A percentile compares a stretch with the other conserved stretches of the same genome.
These are phyloP conservation scores for Stereocaulon alpinum DNA, from an alignment of 495 filamentous ascomycete species.

Conservation along the genomic window DNA sequence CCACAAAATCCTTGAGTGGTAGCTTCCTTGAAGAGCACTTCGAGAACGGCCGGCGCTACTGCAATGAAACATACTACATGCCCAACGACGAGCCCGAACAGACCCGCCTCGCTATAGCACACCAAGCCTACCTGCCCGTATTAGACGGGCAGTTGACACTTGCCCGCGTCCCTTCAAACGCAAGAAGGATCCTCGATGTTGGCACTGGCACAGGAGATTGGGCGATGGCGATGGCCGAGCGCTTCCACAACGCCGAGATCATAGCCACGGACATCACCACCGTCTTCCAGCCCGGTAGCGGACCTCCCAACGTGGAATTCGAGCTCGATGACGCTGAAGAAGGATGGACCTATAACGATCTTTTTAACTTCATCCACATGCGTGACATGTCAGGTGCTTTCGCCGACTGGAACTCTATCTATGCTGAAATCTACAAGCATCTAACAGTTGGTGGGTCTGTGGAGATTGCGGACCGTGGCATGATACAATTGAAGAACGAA, in stretches of 20 bases:
- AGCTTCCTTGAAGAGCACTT: slow-evolving; percentile 44
- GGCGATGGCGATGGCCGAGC: slow-evolving; percentile 62
- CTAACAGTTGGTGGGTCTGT: slow-evolving; percentile 57
- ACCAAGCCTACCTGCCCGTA: slow-evolving; percentile 53
- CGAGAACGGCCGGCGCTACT: slow-evolving; percentile 62
- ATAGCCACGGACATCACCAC: slow-evolving; percentile 56
- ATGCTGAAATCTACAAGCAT: slow-evolving; percentile 48
- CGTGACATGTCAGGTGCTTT: slow-evolving; percentile 56
- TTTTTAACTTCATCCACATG: slow-evolving; percentile 58
- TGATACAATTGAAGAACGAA: slow-evolving; percentile 27
- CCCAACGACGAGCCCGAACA: slow-evolving; percentile 68
- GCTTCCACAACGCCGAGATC: slow-evolving; percentile 51
- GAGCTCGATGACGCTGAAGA: slow-evolving; percentile 57
- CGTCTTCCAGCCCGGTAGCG: slow-evolving; percentile 19
- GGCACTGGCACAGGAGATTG: slow-evolving; percentile 63
- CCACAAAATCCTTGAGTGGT: slow-evolving; percentile 49
- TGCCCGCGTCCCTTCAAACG: slow-evolving; percentile 41
- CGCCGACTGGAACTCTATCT: slow-evolving; percentile 46
- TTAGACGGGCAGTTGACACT: slow-evolving; percentile 50
- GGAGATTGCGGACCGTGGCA: slow-evolving; percentile 40
- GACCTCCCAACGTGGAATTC: slow-evolving; percentile 57
- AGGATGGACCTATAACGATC: slow-evolving; percentile 44
- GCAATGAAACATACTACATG: slow-evolving; percentile 57
- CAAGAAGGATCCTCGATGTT: slow-evolving; percentile 53
- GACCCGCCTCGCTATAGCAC: slow-evolving; percentile 55